Evolutionary conservation across 2,329 filamentous ascomycete species (phyloP).

Genomic region (Pseudopyricularia cyperi): DNA sequence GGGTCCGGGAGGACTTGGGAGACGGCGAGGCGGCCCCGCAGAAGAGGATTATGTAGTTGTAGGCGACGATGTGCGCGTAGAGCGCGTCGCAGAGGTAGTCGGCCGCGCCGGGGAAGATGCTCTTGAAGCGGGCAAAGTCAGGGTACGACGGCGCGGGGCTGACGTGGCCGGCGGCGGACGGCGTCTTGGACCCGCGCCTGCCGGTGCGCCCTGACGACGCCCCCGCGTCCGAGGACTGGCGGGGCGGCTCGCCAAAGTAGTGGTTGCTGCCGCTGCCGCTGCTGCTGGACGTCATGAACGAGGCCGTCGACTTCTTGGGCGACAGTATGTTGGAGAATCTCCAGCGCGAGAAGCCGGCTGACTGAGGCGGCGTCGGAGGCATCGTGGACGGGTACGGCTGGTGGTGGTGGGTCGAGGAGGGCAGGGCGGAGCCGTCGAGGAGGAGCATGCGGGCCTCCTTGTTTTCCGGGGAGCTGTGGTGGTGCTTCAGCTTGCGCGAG

Average conservation of each 20-base stretch:
- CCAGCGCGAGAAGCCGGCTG: constrained; percentile 1
- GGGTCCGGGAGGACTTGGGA: constrained; percentile 6
- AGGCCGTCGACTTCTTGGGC: background rate
- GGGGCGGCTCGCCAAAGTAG: background rate
- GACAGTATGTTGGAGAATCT: background rate
- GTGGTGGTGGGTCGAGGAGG: too few relatives aligned
- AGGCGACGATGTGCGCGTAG: constrained; percentile 45
- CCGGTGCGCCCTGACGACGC: background rate
- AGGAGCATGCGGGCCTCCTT: constrained; percentile 10
- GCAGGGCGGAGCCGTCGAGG: background rate
- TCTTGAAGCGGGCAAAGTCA: constrained; percentile 23
- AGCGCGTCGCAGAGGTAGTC: constrained; percentile 45
- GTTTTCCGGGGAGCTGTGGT: constrained; percentile 9
- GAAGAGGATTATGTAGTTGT: constrained; percentile 38
- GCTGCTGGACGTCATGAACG: constrained; percentile 5
- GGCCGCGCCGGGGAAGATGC: constrained; percentile 37
- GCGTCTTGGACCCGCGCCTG: background rate
- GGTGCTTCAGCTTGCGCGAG: constrained; percentile 37
- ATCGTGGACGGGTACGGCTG: background rate
- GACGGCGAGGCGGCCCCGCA: constrained; percentile 10
- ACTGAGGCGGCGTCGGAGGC: constrained; percentile 18
- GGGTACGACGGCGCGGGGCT: background rate
- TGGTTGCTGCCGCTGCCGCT: background rate
- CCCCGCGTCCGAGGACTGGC: background rate
- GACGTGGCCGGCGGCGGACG: background rate